Base-by-base conservation (phyloP, 202 grass and related monocot genomes). In the Bolboschoenoplectus hybrid region DNA sequence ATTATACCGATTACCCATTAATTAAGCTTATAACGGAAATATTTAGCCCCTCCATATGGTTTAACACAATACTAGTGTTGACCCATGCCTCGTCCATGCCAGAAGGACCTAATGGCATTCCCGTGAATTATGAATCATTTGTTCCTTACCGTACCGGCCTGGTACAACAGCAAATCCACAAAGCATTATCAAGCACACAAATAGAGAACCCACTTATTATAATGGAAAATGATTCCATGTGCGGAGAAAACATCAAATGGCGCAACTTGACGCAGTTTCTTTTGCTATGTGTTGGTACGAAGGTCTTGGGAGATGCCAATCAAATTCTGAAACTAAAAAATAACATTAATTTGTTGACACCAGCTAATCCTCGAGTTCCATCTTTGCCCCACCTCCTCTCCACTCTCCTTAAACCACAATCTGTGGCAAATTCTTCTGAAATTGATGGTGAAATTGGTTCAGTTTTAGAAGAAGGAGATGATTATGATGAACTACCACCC, bases 341-440 rank as follows among this genome's bases (percentile, higher is more conserved):
- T 87, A 95, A 85, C 85, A 89, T 92, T 82, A 86, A 95, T 68
- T 71, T 84, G 82, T 83, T 98, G 58, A 91, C 87, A 84, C 89
- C 88, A 66, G 86, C 89, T 84, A 91, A 88, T 80, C 90, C 61
- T 74, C 91, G 90, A 79, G 34, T 91, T 8, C 91, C 95, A 87
- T 93, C 95, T 60, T 53, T 97, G 62, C 95, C 95, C 14, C 91
- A 98, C 93, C 93, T 98, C 85, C 95, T 98, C 63, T 98, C 95
- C 58, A 88, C 89, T 71, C 90, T 95, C 36, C 93, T 98, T 80
- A 95, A 92, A 81, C 81, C 85, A 63, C 40, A 80, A 69, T 63
- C 73, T 16, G 86, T 89, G 63, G 76, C 81, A 50, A 89, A 78
- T 87, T 90, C 57, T 19, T 76, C 85, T 63, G 62, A 60, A 49